These are phyloP conservation scores for Pezicula neosporulosa DNA, from an alignment of 2,329 filamentous ascomycete genomes.

Conservation along the genomic window DNA sequence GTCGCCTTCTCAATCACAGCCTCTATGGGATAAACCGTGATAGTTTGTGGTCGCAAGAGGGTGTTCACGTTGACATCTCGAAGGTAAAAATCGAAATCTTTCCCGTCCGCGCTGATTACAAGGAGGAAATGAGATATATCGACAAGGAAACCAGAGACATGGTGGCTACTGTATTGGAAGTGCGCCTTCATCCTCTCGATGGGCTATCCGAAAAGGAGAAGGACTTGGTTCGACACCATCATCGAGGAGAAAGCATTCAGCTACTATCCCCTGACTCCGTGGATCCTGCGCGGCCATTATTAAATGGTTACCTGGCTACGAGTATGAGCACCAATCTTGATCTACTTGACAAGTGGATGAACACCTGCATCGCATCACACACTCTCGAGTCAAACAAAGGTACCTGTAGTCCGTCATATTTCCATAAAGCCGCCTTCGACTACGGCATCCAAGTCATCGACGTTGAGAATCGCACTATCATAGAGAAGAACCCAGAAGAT, in stretches of 20 bases:
- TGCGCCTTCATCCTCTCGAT: not conserved
- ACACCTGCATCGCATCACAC: not conserved
- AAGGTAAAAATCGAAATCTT: not conserved
- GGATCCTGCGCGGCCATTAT: not conserved
- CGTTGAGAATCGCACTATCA: not conserved
- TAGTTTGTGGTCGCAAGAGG: not conserved
- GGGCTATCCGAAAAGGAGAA: not conserved
- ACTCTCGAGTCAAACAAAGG: too few species aligned
- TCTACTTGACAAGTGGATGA: not conserved
- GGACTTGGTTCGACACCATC: not conserved
- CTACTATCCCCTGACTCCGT: conserved; percentile 1
- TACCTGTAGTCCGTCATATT: not conserved
- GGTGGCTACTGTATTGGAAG: not conserved
- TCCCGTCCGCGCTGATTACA: not conserved
- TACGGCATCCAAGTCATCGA: conserved; percentile 1
- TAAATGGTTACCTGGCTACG: conserved; percentile 1
- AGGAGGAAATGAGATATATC: not conserved
- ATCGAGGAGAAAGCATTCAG: not conserved
- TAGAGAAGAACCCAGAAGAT: not conserved
- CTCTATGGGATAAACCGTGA: not conserved
- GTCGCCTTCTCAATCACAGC: not conserved
- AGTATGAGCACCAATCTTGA: not conserved
- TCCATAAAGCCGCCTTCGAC: not conserved
- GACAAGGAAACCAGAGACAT: not conserved
- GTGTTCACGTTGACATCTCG: not conserved